phyloP scores from a whole-genome alignment of 768 basidiomycete genomes.

The Phlebiopsis gigantea region DNA sequence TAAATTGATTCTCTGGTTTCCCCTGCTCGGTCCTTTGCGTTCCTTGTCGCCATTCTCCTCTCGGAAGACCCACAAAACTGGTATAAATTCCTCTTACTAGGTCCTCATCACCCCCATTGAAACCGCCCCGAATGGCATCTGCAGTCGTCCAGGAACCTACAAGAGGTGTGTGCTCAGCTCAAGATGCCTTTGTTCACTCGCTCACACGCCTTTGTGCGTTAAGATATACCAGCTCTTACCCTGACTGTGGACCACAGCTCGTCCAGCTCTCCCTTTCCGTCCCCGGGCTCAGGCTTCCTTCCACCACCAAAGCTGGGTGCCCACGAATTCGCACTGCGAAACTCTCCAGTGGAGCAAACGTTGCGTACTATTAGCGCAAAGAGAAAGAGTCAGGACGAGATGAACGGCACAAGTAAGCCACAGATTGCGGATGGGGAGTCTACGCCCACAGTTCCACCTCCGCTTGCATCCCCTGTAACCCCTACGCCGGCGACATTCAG shows the following conservation, averaged over 20 bases:
- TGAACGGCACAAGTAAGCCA: background rate
- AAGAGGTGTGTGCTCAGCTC: conserved; percentile 13
- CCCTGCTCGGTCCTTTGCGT: conserved; percentile 7
- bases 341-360: conserved; percentile 23
- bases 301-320: conserved; percentile 62
- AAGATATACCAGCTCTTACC: conserved; percentile 24
- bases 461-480: conserved; percentile 15
- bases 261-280: conserved; percentile 47
- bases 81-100: conserved; percentile 5
- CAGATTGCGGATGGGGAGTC: conserved; percentile 10
- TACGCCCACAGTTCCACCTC: conserved; percentile 20
- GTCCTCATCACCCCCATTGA: conserved; percentile 1
- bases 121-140: conserved; percentile 17
- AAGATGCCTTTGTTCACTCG: conserved; percentile 10
- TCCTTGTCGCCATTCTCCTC: conserved; percentile 4
- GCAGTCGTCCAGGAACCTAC: conserved; percentile 19
- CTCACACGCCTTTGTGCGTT: conserved; percentile 5
- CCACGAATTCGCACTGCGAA: conserved; percentile 62
- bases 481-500: conserved; percentile 11
- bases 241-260: conserved; percentile 35
- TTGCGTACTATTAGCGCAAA: conserved; percentile 16
- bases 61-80: conserved; percentile 2
- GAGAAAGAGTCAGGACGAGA: conserved; percentile 6
- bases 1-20: conserved; percentile 9
- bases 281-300: conserved; percentile 61